phyloP scores from a whole-genome alignment of 2,329 filamentous ascomycete species.

The Volutella citrinella region DNA sequence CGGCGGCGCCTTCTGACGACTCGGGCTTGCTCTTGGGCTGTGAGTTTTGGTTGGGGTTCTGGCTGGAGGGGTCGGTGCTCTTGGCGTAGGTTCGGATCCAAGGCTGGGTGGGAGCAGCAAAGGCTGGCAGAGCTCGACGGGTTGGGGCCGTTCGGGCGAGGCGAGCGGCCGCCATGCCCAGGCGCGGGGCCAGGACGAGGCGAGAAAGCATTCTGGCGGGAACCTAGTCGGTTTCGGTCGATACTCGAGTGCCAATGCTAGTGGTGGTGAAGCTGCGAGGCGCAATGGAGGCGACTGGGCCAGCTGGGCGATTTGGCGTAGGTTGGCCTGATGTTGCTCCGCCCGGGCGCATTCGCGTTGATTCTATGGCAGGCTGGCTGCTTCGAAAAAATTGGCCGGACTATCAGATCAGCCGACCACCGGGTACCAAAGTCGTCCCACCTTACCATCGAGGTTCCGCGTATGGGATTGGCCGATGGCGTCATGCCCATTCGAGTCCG shows the following conservation, averaged over 20 bases:
- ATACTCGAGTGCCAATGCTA: no score
- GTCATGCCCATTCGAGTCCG: no score
- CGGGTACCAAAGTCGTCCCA: no score
- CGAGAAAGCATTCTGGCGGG: conserved; percentile 38
- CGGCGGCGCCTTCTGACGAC: conserved; percentile 8
- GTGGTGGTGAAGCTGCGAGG: conserved; percentile 14
- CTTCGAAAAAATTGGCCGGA: conserved; percentile 23
- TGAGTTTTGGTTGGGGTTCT: conserved; percentile 15
- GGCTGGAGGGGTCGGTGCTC: conserved; percentile 12
- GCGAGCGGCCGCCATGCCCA: conserved; percentile 30
- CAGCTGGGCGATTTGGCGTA: conserved; percentile 10
- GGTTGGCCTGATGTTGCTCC: conserved; percentile 27
- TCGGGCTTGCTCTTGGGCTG: conserved; percentile 16
- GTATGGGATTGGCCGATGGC: conserved; percentile 22
- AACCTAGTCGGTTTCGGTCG: no score
- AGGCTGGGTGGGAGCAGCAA: conserved; percentile 20
- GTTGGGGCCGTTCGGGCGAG: conserved; percentile 22
- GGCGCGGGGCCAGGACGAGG: conserved; percentile 31
- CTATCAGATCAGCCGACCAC: no score
- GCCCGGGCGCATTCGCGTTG: conserved; percentile 23
- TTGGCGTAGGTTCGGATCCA: conserved; percentile 29
- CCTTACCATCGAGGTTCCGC: no score
- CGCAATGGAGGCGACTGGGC: conserved; percentile 1
- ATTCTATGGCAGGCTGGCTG: no score
- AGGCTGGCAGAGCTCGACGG: conserved; percentile 22